Evolutionary conservation across 208 protist species (phyloP).

Genomic region (Wallacemonas rigidus): DNA sequence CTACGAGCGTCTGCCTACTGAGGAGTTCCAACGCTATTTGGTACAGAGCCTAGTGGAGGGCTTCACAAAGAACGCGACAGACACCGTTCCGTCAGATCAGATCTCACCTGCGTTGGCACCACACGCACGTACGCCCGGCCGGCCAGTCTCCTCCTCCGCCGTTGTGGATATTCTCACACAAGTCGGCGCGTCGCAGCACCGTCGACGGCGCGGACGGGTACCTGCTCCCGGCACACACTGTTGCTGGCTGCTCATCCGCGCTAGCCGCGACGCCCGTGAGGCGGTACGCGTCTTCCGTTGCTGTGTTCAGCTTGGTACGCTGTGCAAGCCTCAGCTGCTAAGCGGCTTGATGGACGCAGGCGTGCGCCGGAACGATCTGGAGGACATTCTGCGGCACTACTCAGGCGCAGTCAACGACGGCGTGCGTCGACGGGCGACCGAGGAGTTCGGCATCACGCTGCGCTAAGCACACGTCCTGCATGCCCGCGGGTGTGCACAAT

Average conservation of each 20-base stretch:
- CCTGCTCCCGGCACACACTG: conserved; percentile 27
- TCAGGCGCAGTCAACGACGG: conserved; percentile 51
- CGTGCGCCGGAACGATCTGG: conserved; percentile 30
- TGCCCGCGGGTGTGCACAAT: too few species aligned
- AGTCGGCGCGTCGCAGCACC: not conserved
- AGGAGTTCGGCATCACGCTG: conserved; percentile 19
- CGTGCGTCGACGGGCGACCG: conserved; percentile 38
- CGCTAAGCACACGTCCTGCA: not conserved
- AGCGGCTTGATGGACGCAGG: conserved; percentile 51
- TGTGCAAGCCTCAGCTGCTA: conserved; percentile 64
- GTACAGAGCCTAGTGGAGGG: conserved; percentile 36
- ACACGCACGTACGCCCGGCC: conserved; percentile 1
- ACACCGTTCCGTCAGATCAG: too few species aligned
- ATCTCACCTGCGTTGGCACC: not conserved
- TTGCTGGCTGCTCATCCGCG: conserved; percentile 27
- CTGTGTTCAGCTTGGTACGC: conserved; percentile 47
- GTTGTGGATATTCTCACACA: conserved; percentile 7
- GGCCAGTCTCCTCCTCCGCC: conserved; percentile 15
- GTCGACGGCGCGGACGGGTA: conserved; percentile 1
- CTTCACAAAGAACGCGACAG: not conserved
- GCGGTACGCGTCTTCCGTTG: conserved; percentile 48
- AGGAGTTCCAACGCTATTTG: conserved; percentile 62
- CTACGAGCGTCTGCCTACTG: conserved; percentile 47
- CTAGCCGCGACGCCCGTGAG: conserved; percentile 25
- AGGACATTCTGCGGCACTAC: conserved; percentile 39